Conservation (phyloP, 768 basidiomycete genomes). For the Psilocybe tampanensis region DNA sequence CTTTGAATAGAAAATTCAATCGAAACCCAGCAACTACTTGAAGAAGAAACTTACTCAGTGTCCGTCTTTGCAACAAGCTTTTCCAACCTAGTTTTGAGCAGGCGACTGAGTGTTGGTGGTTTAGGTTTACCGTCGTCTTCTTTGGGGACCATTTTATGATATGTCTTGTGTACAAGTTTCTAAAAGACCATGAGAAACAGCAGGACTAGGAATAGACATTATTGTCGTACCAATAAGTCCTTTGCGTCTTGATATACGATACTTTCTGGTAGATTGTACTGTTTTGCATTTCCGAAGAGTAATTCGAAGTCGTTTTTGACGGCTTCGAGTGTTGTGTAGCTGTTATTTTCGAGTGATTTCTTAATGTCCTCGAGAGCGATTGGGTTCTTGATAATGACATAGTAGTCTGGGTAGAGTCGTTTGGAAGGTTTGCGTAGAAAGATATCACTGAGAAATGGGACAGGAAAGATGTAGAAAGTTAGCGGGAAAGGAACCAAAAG, state of each 20-base stretch:
- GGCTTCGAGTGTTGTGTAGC: conserved; percentile 64
- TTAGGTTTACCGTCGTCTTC: conserved; percentile 54
- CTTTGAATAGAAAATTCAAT: conserved; percentile 34
- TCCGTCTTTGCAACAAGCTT: conserved; percentile 77
- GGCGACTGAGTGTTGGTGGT: conserved; percentile 60
- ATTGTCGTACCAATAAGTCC: conserved; percentile 66
- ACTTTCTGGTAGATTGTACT: conserved; percentile 82
- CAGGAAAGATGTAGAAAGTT: conserved; percentile 14
- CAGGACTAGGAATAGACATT: neutral
- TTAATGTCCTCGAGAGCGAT: conserved; percentile 92
- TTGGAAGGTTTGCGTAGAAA: conserved; percentile 75
- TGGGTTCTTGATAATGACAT: conserved; percentile 73
- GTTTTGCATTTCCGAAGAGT: conserved; percentile 80
- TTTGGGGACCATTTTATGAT: conserved; percentile 45
- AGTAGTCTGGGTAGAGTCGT: conserved; percentile 86
- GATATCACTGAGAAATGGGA: conserved; percentile 51
- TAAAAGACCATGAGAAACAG: conserved; percentile 19
- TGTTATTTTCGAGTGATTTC: conserved; percentile 62
- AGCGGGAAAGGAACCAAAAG: conserved; percentile 24
- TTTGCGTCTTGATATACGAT: conserved; percentile 83
- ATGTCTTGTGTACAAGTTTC: conserved; percentile 55
- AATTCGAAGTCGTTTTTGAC: conserved; percentile 75
- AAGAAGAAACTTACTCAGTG: conserved; percentile 50
- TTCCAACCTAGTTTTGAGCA: conserved; percentile 69
- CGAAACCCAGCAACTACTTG: neutral